These are phyloP conservation scores for Lactarius hatsudake DNA, from an alignment of 768 basidiomycete species.

Conservation along the genomic window DNA sequence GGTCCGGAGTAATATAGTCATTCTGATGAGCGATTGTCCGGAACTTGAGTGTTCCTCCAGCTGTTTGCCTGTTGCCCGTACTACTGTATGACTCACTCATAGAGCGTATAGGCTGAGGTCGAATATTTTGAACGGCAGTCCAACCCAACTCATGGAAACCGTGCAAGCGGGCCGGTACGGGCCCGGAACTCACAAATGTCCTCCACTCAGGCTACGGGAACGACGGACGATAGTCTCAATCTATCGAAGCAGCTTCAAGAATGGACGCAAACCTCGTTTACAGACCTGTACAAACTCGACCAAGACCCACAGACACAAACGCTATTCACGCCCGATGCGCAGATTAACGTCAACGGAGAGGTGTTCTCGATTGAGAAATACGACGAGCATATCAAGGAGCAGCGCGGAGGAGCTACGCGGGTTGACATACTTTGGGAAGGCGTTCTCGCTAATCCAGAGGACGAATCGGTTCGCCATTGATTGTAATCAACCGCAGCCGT, in stretches of 20 bases:
- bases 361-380: not conserved
- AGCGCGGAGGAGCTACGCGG: not conserved
- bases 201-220: not conserved
- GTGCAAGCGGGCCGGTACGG: not conserved
- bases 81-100: too few relatives aligned
- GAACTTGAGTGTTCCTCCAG: not conserved
- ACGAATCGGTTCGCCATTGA: not conserved
- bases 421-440: not conserved
- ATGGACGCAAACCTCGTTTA: not conserved
- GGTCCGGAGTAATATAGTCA: not conserved
- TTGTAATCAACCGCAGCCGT: too few relatives aligned
- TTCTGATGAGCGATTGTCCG: not conserved
- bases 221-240: not conserved
- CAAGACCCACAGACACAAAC: not conserved
- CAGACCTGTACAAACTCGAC: not conserved
- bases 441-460: not conserved
- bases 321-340: not conserved
- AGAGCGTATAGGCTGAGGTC: too few relatives aligned
- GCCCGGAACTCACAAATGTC: not conserved
- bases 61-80: too few relatives aligned
- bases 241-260: not conserved
- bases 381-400: not conserved
- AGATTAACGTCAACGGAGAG: not conserved
- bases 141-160: not conserved
- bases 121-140: too few relatives aligned